phyloP scores from a whole-genome alignment of 805 yeast genomes.

The Candida pseudofarinosa region DNA sequence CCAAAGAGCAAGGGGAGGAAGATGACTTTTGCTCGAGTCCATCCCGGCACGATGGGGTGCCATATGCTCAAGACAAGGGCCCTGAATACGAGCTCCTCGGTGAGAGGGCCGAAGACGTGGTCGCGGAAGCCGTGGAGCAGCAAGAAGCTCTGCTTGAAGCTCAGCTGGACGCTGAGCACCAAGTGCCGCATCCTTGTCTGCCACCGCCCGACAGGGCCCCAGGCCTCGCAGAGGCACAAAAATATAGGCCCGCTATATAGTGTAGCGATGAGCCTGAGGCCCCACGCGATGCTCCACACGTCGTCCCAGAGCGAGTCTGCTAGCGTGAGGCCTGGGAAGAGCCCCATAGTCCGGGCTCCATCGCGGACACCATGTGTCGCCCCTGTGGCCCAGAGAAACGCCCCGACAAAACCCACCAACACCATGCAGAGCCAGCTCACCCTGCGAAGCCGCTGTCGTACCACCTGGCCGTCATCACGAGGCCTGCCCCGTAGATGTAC shows the following conservation, averaged over 20 bases:
- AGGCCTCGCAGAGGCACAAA: constrained; percentile 19
- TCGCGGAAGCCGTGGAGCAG: constrained; percentile 49
- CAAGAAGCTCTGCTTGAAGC: constrained; percentile 15
- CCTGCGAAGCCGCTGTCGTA: constrained; percentile 37
- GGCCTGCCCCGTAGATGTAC: constrained; percentile 13
- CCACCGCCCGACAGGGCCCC: constrained; percentile 45
- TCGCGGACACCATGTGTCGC: constrained; percentile 5
- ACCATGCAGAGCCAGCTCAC: constrained; percentile 28
- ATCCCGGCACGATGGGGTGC: constrained; percentile 7
- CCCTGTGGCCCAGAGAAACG: constrained; percentile 14
- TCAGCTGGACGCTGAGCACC: constrained; percentile 9
- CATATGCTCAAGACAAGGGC: constrained; percentile 34
- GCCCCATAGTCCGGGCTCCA: constrained; percentile 20
- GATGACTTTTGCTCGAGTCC: background rate
- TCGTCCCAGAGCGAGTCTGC: constrained; percentile 8
- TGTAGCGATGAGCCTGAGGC: constrained; percentile 19
- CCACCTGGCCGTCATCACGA: constrained; percentile 43
- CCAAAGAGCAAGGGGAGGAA: constrained; percentile 68
- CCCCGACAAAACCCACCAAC: constrained; percentile 28
- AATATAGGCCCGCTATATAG: constrained; percentile 49
- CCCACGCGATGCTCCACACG: constrained; percentile 9
- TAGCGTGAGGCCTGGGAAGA: constrained; percentile 30
- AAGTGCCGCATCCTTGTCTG: constrained; percentile 15
- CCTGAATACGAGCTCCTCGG: constrained; percentile 74
- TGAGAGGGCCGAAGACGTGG: constrained; percentile 65